Evolutionary conservation across 306 rosid species (phyloP), one percentile per base, ranked within the genome.

Genomic region (Cyclanthera cordifolia): DNA sequence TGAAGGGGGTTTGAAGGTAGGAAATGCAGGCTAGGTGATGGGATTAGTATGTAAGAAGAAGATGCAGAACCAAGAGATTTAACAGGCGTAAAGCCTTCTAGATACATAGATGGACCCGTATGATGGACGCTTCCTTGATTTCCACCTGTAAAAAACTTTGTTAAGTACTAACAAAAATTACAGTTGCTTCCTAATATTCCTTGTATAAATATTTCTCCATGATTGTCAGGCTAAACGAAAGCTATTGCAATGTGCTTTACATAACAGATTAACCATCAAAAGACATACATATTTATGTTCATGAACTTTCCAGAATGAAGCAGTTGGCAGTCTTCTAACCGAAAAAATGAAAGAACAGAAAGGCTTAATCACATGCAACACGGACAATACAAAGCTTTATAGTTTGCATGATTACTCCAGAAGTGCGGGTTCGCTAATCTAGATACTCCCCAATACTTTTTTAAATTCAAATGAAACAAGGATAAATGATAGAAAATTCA

Each of bases 71-170:
- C 98, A 67, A 92, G 95, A 65, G 98, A 92, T 82, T 89, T 92
- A 66, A 92, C 96, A n/a, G 98, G 96, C 20, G 96, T 84, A 77
- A 87, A 89, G 66, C 96, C 98, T 87, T 92, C 98, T 7, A 87
- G 72, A 81, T 85, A 89, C 65, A 85, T 79, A 46, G 78, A 75
- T 12, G 77, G 30, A 75, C 78, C 83, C 49, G 76, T 21, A 37
- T 37, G 43, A 65, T 80, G 78, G 76, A 77, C 71, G 41, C 73
- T 73, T 23, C 77, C 77, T 72, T 87, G 85, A 84, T 85, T 74
- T 67, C 82, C 85, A 53, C 85, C 85, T 79, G 82, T 72, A 66
- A 5, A 68, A 60, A 57, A 28, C 20, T 63, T 59, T 30, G 47
- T 24, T 50, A 37, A 37, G 67, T 61, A 79, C 69, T 49, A 9